phyloP scores from a whole-genome alignment of 441 rosid species.

The Populus hybrid region DNA sequence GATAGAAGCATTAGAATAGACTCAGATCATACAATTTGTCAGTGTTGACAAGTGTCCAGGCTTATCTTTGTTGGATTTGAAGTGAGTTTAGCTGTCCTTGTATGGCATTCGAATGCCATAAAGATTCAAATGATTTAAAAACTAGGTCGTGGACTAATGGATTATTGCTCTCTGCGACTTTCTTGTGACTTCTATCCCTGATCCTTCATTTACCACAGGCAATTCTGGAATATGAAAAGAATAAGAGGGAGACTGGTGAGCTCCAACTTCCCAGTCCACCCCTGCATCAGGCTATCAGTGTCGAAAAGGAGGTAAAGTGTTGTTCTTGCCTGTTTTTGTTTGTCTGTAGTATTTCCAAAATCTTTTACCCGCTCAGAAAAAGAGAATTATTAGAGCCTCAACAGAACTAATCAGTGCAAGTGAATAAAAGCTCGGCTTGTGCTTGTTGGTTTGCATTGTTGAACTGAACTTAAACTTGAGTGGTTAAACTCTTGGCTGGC shows the following conservation, averaged over 20 bases:
- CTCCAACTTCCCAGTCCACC: constrained; percentile 59
- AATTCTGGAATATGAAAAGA: constrained; percentile 77
- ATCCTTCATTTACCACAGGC: constrained; percentile 47
- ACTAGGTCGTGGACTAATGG: not conserved
- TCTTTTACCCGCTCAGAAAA: not conserved
- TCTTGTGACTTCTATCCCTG: constrained; percentile 15
- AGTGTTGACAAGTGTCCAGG: not conserved
- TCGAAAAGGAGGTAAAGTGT: constrained; percentile 60
- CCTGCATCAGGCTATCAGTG: constrained; percentile 38
- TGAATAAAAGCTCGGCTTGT: not conserved
- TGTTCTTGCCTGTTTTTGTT: not conserved
- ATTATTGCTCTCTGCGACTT: not conserved
- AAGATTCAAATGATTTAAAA: not conserved
- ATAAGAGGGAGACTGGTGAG: constrained; percentile 58
- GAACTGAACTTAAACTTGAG: not conserved
- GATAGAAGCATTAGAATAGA: not conserved
- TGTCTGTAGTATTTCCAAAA: not conserved
- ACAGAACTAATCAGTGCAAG: not conserved
- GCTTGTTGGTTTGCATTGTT: not conserved
- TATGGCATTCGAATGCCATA: constrained; percentile 1
- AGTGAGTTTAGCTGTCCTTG: not conserved
- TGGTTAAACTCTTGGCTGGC: not conserved
- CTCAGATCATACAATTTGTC: not conserved
- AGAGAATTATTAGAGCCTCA: not conserved
- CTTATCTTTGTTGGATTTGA: not conserved